Base-by-base conservation (phyloP, 2,329 filamentous ascomycete species). In the Penicillium sp. region DNA sequence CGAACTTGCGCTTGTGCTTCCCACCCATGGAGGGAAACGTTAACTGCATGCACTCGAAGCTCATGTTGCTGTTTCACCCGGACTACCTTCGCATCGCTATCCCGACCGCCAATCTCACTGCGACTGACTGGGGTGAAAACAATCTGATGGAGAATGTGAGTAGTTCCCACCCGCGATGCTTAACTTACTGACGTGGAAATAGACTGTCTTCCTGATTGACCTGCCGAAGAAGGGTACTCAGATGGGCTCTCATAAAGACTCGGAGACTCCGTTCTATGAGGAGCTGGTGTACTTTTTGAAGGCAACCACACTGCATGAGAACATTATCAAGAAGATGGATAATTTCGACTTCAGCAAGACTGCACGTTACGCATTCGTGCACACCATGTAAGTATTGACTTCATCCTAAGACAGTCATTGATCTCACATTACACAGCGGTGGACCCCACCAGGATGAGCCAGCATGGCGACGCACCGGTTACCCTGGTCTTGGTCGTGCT, bases 171-270 rank as follows among this genome's bases (percentile, higher is more conserved):
- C 2, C 41, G 14, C 9, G 9, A 24, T 8, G 9, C 9, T 32
- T 20, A 14, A 32, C 9, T 42, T 23, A 42, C 42, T 55, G 51
- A 59, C 55, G 47, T 20, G 16, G 3, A 20, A 46, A 23, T 47
- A 86, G 83, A 85, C 84, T 58, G 81, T 90, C 6, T 97, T 95
- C 64, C 64, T 97, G n/a, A 90, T 98, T 55, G 93, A 98, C 64
- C 78, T 97, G 7, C 91, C 93, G 5, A 67, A 57, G 49, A 69
- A 49, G 3, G 26, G 23, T 1, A 8, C 23, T 8, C 28, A 54
- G 66, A 71, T 61, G 28, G 46, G 44, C 26, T 64, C 51, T 57
- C 36, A 2, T 11, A 47, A 54, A 2, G 48, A 42, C 51, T 50
- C 58, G 8, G 59, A 67, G 6, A 78, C 80, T 0, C 47, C 62